Evolutionary conservation across 768 basidiomycete genomes (phyloP), one percentile per base, ranked within the genome.

Genomic region (Tylopilus sp.): DNA sequence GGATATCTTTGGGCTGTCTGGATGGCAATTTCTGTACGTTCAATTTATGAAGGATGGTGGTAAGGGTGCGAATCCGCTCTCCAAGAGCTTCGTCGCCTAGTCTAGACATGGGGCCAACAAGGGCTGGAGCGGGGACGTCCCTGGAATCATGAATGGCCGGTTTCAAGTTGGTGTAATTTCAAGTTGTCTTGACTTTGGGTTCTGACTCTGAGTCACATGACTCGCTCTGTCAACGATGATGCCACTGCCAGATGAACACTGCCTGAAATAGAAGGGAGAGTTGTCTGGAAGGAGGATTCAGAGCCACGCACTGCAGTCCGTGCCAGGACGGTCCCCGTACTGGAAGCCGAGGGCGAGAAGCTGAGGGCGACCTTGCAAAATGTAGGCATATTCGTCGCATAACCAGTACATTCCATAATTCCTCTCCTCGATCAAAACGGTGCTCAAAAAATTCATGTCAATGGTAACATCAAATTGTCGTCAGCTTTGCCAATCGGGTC

Each of bases 281-380:
- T 89, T 63, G 61, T 78, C 1, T 92, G 89, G 88, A 79, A 71
- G 53, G 80, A 83, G 45, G 74, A 83, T 51, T 68, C 90, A 28
- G 78, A 81, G 41, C 86, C 90, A 3, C 79, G 74, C 14, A 76
- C 75, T 25, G 86, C 85, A 7, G 79, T 83, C 26, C 75, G 79
- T 42, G 86, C 87, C 2, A 74, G 82, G 48, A 84, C 82, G 0
- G 69, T 88, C 6, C 87, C 88, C 1, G 63, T 84, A 6, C 63
- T 92, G 25, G 72, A 74, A 52, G 59, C 63, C 9, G 78, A 79
- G 53, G 65, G 72, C 11, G 73, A 75, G 48, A 65, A 65, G 24
- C 61, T 81, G 33, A 68, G 60, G 44, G 71, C 66, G 3, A 69
- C 70, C 25, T 54, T 81, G 16, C 63, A 68, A 36, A 67, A 68